Evolutionary conservation across 2,329 filamentous ascomycete genomes (phyloP), one percentile per base, ranked within the genome.

Genomic region (Microcyclosporella mali): DNA sequence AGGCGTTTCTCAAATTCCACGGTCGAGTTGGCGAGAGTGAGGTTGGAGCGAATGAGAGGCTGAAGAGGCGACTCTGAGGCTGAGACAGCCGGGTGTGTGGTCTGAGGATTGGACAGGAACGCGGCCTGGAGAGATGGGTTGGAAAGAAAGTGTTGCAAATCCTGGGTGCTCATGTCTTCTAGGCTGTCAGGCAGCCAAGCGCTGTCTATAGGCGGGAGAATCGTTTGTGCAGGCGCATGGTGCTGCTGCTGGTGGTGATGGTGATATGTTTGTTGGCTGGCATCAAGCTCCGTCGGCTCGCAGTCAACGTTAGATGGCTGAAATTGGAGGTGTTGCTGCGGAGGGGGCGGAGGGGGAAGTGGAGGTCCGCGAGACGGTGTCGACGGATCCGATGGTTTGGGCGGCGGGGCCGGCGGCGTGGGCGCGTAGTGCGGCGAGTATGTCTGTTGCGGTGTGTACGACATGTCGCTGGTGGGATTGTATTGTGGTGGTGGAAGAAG

Each of bases 121-220:
- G 87, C 81, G 33, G 79, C 74, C 50, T 95, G 79, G 17, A 94
- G 75, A 17, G 72, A 58, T 1, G 81, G 78, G 46, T 75, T 76
- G 51, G 77, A 71, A 46, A 88, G 73, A 37, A 88, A 74, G 36
- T 79, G 73, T 41, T 84, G 77, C 9, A 95, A 78, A 65, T 95
- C 84, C 27, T 39, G 32, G 27, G 35, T 46, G 47, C 85, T 82
- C 70, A 92, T 94, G 58, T 92, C 85, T 58, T 85, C 78, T 2
- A 95, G 69, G 10, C 80, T 69, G 47, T 78, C 76, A 1, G 88
- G 88, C 2, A 95, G 72, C 88, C 88, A 95, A 50, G 81, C 77
- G 40, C 85, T 79, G 33, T 67, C 65, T 21, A 63, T 58, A 11
- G 51, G 37, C 3, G 57, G 55, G 3, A 58, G 43, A 9, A 41